phyloP scores from a whole-genome alignment of 1,284 basidiomycete species.

The Tilletia indica region DNA sequence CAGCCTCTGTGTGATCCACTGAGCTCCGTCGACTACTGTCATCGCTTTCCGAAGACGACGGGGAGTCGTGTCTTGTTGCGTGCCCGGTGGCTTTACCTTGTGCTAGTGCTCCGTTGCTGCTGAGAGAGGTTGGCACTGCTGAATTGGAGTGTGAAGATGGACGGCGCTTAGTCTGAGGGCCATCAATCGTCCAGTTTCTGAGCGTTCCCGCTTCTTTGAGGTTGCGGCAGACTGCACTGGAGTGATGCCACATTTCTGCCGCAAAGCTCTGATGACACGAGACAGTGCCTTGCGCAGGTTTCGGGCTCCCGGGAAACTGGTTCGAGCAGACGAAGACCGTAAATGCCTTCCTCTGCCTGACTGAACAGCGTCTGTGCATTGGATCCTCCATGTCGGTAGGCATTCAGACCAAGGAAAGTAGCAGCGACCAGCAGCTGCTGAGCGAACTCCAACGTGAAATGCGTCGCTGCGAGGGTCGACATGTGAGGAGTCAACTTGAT shows the following conservation, averaged over 20 bases:
- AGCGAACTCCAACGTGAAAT: constrained; percentile 15
- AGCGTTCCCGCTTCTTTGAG: too few species aligned
- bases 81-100: too few species aligned
- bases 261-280: background rate
- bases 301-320: constrained; percentile 5
- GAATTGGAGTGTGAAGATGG: too few species aligned
- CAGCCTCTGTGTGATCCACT: too few species aligned
- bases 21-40: too few species aligned
- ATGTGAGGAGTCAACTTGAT: constrained; percentile 15
- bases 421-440: constrained; percentile 20
- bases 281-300: constrained; percentile 16
- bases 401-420: constrained; percentile 19
- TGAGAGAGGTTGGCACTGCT: too few species aligned
- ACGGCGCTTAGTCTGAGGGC: too few species aligned
- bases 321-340: constrained; percentile 14
- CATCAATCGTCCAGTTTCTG: too few species aligned
- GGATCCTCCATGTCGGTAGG: background rate
- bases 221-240: too few species aligned
- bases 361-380: constrained; percentile 12
- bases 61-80: too few species aligned
- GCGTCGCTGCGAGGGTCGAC: constrained; percentile 15
- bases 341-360: constrained; percentile 18
- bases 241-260: background rate
- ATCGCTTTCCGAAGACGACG: too few species aligned
- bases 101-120: too few species aligned